Evolutionary conservation across 441 rosid species (phyloP).

Genomic region (Corymbia calophylla): DNA sequence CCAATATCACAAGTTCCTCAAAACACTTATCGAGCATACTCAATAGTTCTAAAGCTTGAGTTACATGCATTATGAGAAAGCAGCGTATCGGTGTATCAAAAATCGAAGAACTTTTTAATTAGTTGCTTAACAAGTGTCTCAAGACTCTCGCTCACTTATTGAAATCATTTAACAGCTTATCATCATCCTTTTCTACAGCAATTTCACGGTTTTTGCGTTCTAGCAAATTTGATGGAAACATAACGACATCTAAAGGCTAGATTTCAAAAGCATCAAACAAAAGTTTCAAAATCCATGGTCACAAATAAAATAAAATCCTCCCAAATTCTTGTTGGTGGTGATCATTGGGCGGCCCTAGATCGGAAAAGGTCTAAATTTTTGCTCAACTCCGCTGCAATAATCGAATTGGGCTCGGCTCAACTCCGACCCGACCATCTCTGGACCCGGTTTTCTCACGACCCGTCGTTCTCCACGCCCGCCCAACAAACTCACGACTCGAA

Average conservation of each 20-base stretch:
- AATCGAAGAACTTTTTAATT: not conserved
- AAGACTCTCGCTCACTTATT: not conserved
- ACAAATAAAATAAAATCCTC: not conserved
- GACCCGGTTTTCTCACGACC: not conserved
- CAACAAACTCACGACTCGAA: not conserved
- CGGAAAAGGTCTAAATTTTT: not conserved
- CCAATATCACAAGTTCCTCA: not conserved
- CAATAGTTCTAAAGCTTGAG: not conserved
- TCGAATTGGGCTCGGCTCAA: not conserved
- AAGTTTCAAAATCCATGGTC: not conserved
- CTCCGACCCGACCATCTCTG: not conserved
- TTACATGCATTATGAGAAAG: not conserved
- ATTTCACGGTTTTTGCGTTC: not conserved
- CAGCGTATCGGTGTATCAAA: not conserved
- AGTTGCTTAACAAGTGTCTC: not conserved
- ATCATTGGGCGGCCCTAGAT: no score
- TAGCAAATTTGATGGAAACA: not conserved
- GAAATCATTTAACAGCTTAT: not conserved
- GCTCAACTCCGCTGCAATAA: not conserved
- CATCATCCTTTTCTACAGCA: not conserved
- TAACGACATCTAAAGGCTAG: not conserved
- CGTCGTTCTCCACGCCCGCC: not conserved
- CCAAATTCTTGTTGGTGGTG: rapidly evolving
- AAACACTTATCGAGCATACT: not conserved
- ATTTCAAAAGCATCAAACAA: not conserved